phyloP scores from a whole-genome alignment of 768 basidiomycete species.

The Pleurotus ostreatus region DNA sequence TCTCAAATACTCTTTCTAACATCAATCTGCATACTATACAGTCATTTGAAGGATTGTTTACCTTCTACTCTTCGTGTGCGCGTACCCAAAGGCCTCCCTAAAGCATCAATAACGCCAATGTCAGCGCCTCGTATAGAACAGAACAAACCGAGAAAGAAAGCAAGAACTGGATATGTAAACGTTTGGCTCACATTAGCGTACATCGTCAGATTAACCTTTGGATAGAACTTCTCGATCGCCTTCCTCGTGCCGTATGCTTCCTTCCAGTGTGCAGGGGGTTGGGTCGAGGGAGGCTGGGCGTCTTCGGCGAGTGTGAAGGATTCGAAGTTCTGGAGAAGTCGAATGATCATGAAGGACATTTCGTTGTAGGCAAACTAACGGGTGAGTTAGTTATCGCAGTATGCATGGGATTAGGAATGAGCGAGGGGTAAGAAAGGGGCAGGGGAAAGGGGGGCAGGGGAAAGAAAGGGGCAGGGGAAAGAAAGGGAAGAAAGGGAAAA shows the following conservation, averaged over 20 bases:
- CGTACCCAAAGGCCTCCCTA: no score
- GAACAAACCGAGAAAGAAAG: no score
- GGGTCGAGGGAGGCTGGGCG: constrained; percentile 25
- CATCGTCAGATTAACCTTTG: constrained; percentile 32
- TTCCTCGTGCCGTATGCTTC: constrained; percentile 22
- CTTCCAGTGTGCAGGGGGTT: constrained; percentile 35
- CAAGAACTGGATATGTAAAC: no score
- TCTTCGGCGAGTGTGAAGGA: constrained; percentile 26
- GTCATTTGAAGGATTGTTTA: no score
- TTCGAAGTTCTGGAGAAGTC: constrained; percentile 37
- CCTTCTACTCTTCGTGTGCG: no score
- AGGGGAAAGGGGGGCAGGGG: no score
- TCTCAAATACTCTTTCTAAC: no score
- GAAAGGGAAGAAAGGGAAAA: not conserved
- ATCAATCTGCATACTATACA: no score
- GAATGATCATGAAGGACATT: constrained; percentile 44
- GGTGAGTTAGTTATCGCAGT: not conserved
- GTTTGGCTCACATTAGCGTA: constrained; percentile 28
- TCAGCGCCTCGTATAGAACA: no score
- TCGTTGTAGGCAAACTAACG: constrained; percentile 40
- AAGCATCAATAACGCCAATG: no score
- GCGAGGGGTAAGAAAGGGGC: no score
- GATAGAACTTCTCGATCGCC: constrained; percentile 27
- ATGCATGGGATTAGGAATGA: not conserved
- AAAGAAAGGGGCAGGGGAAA: no score